Evolutionary conservation across 176 grass and related monocot species (phyloP).

Genomic region (Lolium rigidum): DNA sequence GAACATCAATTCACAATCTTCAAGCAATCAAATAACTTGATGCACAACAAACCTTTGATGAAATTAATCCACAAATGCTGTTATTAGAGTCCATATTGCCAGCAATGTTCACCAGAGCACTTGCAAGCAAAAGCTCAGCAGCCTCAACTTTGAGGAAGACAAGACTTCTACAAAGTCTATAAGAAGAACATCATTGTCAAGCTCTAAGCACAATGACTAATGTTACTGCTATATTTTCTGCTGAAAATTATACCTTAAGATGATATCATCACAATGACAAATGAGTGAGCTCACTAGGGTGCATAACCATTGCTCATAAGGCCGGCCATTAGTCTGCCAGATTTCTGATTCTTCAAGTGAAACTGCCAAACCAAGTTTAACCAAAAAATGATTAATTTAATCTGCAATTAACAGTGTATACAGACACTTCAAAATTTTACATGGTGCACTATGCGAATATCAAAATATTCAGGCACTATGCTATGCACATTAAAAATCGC

Average conservation of each 20-base stretch:
- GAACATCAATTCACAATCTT: constrained; percentile 33
- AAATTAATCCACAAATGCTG: constrained; percentile 70
- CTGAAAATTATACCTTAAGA: constrained; percentile 72
- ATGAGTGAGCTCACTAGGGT: constrained; percentile 84
- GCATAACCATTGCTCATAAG: constrained; percentile 80
- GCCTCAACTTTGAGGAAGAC: constrained; percentile 76
- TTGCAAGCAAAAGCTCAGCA: constrained; percentile 87
- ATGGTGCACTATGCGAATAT: not conserved
- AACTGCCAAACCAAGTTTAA: constrained; percentile 51
- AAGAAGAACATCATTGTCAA: constrained; percentile 41
- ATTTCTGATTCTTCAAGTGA: constrained; percentile 73
- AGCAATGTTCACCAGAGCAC: constrained; percentile 75
- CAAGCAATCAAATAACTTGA: constrained; percentile 34
- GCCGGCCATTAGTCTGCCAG: constrained; percentile 71
- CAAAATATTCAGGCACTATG: not conserved
- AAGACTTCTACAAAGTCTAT: constrained; percentile 88
- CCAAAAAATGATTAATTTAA: constrained; percentile 24
- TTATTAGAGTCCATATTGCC: constrained; percentile 60
- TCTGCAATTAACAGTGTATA: not conserved
- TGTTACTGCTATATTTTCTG: constrained; percentile 34
- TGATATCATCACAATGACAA: constrained; percentile 78
- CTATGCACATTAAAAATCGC: constrained; percentile 27
- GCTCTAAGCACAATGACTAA: constrained; percentile 23
- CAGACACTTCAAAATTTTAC: not conserved
- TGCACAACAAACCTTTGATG: constrained; percentile 58